Evolutionary conservation across 768 basidiomycete species (phyloP).

Genomic region (Hygrocybe coccinea): DNA sequence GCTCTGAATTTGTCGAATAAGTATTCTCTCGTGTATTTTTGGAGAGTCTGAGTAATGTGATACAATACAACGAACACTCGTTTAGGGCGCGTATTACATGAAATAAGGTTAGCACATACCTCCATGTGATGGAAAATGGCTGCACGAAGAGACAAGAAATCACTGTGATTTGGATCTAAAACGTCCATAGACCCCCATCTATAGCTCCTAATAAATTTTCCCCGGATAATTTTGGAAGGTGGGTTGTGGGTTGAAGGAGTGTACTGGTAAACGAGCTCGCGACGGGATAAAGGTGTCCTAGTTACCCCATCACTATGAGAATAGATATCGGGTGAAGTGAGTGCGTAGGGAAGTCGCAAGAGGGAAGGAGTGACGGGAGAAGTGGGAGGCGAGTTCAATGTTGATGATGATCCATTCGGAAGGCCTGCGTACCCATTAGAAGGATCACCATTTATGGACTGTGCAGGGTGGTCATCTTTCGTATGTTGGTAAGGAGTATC

Average conservation of each 20-base stretch:
- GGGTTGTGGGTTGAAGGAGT: constrained; percentile 49
- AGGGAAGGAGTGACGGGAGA: constrained; percentile 59
- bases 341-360: constrained; percentile 73
- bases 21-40: constrained; percentile 80
- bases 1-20: constrained; percentile 71
- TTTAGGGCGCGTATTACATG: constrained; percentile 11
- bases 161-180: constrained; percentile 71
- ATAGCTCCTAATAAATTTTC: constrained; percentile 67
- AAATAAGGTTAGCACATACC: constrained; percentile 43
- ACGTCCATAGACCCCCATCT: constrained; percentile 84
- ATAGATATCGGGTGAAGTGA: constrained; percentile 79
- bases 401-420: constrained; percentile 48
- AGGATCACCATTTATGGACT: constrained; percentile 46
- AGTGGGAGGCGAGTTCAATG: constrained; percentile 58
- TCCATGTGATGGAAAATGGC: constrained; percentile 88
- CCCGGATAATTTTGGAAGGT: constrained; percentile 46
- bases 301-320: constrained; percentile 78
- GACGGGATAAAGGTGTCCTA: constrained; percentile 52
- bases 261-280: constrained; percentile 72
- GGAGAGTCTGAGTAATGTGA: constrained; percentile 55
- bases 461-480: constrained; percentile 35
- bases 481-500: constrained; percentile 50
- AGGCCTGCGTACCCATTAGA: constrained; percentile 47
- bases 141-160: constrained; percentile 70
- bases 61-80: constrained; percentile 2